phyloP scores from a whole-genome alignment of 805 yeast genomes.

The Yamadazyma nakazawae region DNA sequence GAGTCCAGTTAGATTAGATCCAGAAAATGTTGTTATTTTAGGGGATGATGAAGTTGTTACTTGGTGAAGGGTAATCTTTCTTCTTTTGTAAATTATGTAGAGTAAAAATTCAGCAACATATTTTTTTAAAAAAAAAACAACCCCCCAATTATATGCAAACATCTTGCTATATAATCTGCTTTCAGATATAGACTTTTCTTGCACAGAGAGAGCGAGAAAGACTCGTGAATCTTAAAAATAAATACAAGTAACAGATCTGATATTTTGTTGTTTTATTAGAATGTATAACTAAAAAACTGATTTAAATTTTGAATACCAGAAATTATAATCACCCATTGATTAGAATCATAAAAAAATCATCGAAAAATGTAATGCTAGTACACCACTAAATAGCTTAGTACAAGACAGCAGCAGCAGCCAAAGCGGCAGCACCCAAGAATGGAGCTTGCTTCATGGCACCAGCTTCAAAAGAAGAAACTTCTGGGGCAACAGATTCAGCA shows the following conservation, averaged over 20 bases:
- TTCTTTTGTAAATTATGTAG: not conserved
- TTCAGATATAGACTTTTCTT: no score
- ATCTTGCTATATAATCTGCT: not conserved
- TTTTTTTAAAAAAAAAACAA: no score
- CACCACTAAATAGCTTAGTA: constrained; percentile 8
- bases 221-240: no score
- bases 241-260: no score
- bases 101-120: not conserved
- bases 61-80: not conserved
- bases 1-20: not conserved
- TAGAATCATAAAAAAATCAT: constrained; percentile 4
- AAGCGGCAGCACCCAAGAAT: constrained; percentile 21
- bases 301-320: constrained; percentile 5
- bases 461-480: constrained; percentile 17
- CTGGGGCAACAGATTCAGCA: constrained; percentile 14
- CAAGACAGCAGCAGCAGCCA: constrained; percentile 25
- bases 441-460: constrained; percentile 18
- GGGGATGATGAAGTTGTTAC: not conserved
- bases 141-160: not conserved
- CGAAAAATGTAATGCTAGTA: constrained; percentile 2
- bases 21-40: not conserved
- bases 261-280: constrained; percentile 3
- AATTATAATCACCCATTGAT: constrained; percentile 2
- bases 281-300: constrained; percentile 3
- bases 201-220: no score